Evolutionary conservation across 1,284 basidiomycete genomes (phyloP).

Genomic region (Pyrrhoderma noxium): DNA sequence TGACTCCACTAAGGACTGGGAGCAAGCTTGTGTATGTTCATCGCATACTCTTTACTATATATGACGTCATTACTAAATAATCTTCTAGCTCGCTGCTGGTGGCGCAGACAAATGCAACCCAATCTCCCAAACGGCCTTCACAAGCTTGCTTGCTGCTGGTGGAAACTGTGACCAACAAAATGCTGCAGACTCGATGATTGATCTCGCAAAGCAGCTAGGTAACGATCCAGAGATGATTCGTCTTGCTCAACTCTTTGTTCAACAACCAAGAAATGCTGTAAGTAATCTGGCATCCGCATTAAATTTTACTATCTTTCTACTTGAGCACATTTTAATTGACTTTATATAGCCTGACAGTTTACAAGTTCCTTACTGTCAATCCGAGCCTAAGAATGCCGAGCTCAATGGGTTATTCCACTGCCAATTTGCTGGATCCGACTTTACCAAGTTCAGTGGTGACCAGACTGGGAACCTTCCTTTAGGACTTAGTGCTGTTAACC

Average conservation of each 20-base stretch:
- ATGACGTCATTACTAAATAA: neutral
- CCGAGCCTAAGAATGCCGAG: conserved; percentile 33
- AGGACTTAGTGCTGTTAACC: conserved; percentile 29
- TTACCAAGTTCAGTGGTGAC: conserved; percentile 29
- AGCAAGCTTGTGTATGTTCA: conserved; percentile 20
- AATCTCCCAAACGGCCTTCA: conserved; percentile 22
- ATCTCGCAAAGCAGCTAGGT: conserved; percentile 27
- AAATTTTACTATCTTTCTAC: neutral
- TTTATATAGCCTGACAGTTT: conserved; percentile 29
- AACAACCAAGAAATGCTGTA: conserved; percentile 48
- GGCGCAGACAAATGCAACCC: conserved; percentile 23
- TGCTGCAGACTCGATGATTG: conserved; percentile 28
- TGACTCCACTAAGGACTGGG: conserved; percentile 22
- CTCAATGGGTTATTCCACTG: conserved; percentile 38
- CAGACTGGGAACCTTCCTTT: conserved; percentile 33
- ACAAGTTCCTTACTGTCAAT: conserved; percentile 35
- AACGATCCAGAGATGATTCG: conserved; percentile 27
- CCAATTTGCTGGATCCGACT: conserved; percentile 32
- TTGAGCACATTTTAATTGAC: neutral
- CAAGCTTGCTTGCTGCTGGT: conserved; percentile 24
- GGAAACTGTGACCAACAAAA: conserved; percentile 28
- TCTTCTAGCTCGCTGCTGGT: conserved; percentile 11
- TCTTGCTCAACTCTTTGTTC: conserved; percentile 36
- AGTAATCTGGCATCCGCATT: too few relatives aligned
- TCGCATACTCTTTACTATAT: neutral